These are phyloP conservation scores for Crinitomyces ghanaensis DNA, from an alignment of 805 yeast genomes.

Conservation along the genomic window DNA sequence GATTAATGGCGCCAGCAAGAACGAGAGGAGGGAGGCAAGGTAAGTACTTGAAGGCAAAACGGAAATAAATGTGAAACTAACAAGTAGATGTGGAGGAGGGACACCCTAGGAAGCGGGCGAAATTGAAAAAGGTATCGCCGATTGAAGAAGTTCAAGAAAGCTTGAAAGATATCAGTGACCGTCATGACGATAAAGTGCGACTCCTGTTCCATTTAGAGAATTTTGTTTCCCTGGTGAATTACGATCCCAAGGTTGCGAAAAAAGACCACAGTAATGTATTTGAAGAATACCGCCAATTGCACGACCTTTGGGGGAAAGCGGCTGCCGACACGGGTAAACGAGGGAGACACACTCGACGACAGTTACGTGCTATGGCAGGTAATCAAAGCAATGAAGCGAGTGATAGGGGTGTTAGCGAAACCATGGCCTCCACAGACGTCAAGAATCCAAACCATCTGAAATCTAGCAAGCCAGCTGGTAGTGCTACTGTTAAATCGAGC, in stretches of 20 bases:
- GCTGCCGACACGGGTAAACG: constrained; percentile 20
- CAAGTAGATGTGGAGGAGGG: no score
- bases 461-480: no score
- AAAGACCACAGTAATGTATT: constrained; percentile 24
- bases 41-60: no score
- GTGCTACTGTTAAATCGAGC: no score
- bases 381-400: neutral
- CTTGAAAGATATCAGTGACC: constrained; percentile 16
- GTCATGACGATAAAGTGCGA: constrained; percentile 27
- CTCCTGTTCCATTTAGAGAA: constrained; percentile 29
- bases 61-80: no score
- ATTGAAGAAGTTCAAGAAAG: constrained; percentile 5
- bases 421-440: no score
- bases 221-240: constrained; percentile 29
- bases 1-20: no score
- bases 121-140: neutral
- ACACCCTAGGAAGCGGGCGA: no score
- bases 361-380: constrained; percentile 11
- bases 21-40: no score
- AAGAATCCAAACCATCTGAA: no score
- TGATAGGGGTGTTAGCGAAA: no score
- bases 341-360: constrained; percentile 21
- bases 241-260: constrained; percentile 27
- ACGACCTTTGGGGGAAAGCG: constrained; percentile 32
- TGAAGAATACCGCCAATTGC: constrained; percentile 19